These are phyloP conservation scores for Suhomyces coccinellae DNA, from an alignment of 1,139 yeast genomes.

Conservation along the genomic window DNA sequence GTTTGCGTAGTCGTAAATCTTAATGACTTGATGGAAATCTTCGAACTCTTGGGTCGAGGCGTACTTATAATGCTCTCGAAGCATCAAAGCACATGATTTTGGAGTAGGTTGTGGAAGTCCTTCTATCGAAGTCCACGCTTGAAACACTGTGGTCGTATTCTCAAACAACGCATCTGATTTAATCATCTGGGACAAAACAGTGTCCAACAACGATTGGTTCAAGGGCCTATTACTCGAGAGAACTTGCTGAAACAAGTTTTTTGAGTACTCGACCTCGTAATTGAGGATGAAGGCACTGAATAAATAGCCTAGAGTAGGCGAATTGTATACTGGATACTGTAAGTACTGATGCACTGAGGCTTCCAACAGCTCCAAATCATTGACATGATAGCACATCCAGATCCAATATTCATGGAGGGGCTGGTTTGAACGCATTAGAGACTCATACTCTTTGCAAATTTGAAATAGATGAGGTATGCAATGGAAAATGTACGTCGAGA, in stretches of 20 bases:
- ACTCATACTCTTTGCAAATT: constrained; percentile 22
- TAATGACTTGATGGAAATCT: constrained; percentile 24
- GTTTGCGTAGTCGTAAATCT: constrained; percentile 21
- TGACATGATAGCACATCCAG: constrained; percentile 37
- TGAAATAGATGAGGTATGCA: constrained; percentile 22
- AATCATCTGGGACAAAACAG: constrained; percentile 27
- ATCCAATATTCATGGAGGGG: constrained; percentile 27
- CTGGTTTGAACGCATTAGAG: constrained; percentile 10
- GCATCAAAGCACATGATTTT: constrained; percentile 27
- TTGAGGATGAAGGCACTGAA: constrained; percentile 32
- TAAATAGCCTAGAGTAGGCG: constrained; percentile 30
- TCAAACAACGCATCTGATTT: constrained; percentile 36
- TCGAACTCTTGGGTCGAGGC: constrained; percentile 32
- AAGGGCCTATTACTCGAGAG: constrained; percentile 22
- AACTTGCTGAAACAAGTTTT: constrained; percentile 24
- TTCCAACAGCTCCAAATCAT: constrained; percentile 27
- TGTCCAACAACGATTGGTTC: constrained; percentile 29
- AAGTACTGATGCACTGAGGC: constrained; percentile 23
- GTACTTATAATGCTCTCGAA: constrained; percentile 32
- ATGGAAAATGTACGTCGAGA: constrained; percentile 17
- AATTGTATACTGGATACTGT: constrained; percentile 19
- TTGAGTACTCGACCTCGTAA: constrained; percentile 37
- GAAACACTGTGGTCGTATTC: constrained; percentile 25
- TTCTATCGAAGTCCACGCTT: constrained; percentile 31
- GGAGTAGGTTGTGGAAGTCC: constrained; percentile 26